phyloP scores from a whole-genome alignment of 768 basidiomycete species.

The Gloeopeniophorella convolvens region DNA sequence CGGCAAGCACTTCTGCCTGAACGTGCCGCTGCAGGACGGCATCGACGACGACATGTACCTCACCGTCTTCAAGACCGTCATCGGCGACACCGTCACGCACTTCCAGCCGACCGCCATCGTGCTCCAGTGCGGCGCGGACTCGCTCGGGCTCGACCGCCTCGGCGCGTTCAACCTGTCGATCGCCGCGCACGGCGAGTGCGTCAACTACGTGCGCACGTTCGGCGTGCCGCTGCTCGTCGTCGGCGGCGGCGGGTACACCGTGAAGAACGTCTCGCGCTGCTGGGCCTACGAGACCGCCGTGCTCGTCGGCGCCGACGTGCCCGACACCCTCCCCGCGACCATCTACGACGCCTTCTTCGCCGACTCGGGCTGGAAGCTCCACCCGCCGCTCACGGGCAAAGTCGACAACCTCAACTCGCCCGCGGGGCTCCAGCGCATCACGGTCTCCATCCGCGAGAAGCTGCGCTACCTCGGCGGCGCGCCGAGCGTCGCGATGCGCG shows the following conservation, averaged over 20 bases:
- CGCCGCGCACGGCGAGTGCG: constrained; percentile 96
- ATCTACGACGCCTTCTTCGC: constrained; percentile 91
- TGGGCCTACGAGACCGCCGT: constrained; percentile 99
- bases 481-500: constrained; percentile 94
- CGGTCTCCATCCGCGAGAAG: constrained; percentile 79
- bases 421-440: constrained; percentile 78
- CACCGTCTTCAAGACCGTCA: constrained; percentile 90
- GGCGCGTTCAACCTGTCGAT: constrained; percentile 98
- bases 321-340: constrained; percentile 82
- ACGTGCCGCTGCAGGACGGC: constrained; percentile 92
- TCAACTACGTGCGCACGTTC: constrained; percentile 92
- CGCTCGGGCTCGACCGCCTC: constrained; percentile 87
- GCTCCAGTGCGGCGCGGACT: constrained; percentile 95
- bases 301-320: constrained; percentile 74
- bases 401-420: constrained; percentile 91
- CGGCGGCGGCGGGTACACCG: constrained; percentile 95
- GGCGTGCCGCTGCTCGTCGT: constrained; percentile 85
- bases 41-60: constrained; percentile 98
- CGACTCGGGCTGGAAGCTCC: constrained; percentile 87
- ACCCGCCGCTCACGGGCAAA: constrained; percentile 85
- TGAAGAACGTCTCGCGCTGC: constrained; percentile 95
- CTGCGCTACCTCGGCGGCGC: constrained; percentile 90
- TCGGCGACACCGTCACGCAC: constrained; percentile 86
- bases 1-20: constrained; percentile 93
- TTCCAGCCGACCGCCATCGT: constrained; percentile 90